Percentiles rank a stretch among this genome's conserved stretches.
These are phyloP conservation scores for Rosa rugosa DNA, from an alignment of 306 rosid genomes.

Conservation along the genomic window DNA sequence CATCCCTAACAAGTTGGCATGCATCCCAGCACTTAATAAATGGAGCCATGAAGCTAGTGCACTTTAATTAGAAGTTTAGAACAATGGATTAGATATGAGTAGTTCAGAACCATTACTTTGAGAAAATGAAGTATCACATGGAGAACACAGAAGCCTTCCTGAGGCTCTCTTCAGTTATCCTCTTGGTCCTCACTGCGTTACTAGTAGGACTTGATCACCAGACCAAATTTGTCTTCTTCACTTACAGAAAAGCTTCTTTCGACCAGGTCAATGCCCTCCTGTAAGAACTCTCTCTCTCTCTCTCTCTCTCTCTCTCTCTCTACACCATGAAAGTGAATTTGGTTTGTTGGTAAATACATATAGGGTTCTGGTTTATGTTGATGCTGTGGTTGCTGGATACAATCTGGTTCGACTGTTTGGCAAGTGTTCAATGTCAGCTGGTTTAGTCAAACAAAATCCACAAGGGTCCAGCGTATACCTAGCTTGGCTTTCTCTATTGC, in stretches of 20 bases:
- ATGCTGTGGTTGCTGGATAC: slow-evolving; percentile 61
- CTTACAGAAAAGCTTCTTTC: slow-evolving; percentile 53
- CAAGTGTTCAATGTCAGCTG: slow-evolving; percentile 25
- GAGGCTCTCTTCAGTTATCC: slow-evolving; percentile 44
- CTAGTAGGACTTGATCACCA: slow-evolving; percentile 60
- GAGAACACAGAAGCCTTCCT: slow-evolving; percentile 40
- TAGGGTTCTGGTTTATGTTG: slow-evolving; percentile 52
- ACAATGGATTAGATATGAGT: neutral
- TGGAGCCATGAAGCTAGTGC: neutral
- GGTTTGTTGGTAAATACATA: neutral
- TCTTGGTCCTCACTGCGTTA: slow-evolving; percentile 42
- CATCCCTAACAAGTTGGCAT: neutral
- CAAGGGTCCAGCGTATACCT: slow-evolving; percentile 27
- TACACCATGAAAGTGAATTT: neutral
- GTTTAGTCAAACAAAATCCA: slow-evolving; percentile 15
- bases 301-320: neutral
- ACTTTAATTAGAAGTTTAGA: neutral
- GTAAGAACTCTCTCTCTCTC: slow-evolving; percentile 32
- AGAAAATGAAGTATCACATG: slow-evolving; percentile 33
- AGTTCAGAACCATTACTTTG: neutral
- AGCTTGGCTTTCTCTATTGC: slow-evolving; percentile 56
- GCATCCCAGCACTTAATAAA: neutral
- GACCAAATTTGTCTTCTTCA: slow-evolving; percentile 36
- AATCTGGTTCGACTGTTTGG: slow-evolving; percentile 51
- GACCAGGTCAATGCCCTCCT: slow-evolving; percentile 48